A percentile compares a stretch with the other conserved stretches of the same genome.
Evolutionary conservation across 1,284 basidiomycete species (phyloP).

Genomic region (Earliella scabrosa): DNA sequence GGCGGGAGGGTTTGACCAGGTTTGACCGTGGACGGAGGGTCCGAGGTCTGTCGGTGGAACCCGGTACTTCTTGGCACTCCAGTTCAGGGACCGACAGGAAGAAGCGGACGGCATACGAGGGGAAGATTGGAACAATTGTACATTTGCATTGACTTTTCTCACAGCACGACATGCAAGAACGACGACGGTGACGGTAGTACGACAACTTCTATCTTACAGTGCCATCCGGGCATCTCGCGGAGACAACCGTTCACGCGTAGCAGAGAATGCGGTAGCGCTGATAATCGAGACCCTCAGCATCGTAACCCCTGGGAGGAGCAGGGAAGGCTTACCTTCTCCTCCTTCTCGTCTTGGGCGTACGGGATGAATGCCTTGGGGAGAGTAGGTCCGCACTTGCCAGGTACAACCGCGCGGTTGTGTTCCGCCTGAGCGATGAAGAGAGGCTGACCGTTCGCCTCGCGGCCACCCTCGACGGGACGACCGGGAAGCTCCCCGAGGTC

Average conservation of each 20-base stretch:
- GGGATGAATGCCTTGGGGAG: constrained; percentile 61
- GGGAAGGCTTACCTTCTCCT: constrained; percentile 41
- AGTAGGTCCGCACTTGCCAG: constrained; percentile 65
- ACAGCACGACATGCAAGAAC: not conserved
- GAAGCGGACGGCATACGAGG: not conserved
- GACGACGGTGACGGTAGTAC: not conserved
- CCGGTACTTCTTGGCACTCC: no score
- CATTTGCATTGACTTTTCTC: not conserved
- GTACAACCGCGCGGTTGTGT: constrained; percentile 54
- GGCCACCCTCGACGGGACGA: constrained; percentile 68
- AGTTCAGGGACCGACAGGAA: no score
- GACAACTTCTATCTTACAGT: not conserved
- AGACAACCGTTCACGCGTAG: constrained; percentile 31
- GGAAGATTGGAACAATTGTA: not conserved
- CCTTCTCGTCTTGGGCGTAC: constrained; percentile 52
- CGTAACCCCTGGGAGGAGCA: not conserved
- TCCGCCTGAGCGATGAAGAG: constrained; percentile 65
- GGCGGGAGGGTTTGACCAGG: constrained; percentile 7
- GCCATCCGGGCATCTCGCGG: not conserved
- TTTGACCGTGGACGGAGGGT: no score
- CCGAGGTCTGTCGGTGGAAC: no score
- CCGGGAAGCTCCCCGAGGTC: constrained; percentile 47
- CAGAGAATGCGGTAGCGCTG: constrained; percentile 51
- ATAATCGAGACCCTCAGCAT: not conserved
- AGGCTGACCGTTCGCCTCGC: constrained; percentile 61